phyloP scores from a whole-genome alignment of 1,284 basidiomycete species.

The Cutaneotrichosporon sp. region DNA sequence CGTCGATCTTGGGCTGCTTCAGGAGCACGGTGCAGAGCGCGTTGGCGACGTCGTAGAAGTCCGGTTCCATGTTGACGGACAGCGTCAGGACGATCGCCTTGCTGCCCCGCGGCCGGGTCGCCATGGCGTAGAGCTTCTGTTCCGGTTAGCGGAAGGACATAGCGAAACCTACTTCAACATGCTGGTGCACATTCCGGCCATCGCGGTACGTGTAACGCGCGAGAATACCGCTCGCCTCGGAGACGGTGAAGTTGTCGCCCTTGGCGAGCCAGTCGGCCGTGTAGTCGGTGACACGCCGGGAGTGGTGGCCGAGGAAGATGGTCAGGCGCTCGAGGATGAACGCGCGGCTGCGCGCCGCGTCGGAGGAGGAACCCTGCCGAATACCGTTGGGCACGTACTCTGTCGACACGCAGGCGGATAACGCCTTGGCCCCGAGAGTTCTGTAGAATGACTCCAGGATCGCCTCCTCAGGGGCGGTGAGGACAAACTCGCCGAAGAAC shows the following conservation, averaged over 20 bases:
- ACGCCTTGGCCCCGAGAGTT: constrained; percentile 61
- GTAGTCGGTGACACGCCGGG: constrained; percentile 67
- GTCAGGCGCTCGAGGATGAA: constrained; percentile 85
- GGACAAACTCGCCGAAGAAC: constrained; percentile 73
- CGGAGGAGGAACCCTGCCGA: constrained; percentile 27
- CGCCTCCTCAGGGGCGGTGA: constrained; percentile 77
- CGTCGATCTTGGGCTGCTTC: constrained; percentile 72
- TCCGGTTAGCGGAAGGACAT: constrained; percentile 2
- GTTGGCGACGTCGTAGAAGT: constrained; percentile 72
- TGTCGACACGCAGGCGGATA: constrained; percentile 73
- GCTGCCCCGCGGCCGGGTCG: constrained; percentile 57
- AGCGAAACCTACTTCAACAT: constrained; percentile 46
- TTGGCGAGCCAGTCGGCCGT: constrained; percentile 58
- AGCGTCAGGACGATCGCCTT: constrained; percentile 73
- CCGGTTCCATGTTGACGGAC: constrained; percentile 70
- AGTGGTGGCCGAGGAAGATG: constrained; percentile 87
- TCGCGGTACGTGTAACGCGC: constrained; percentile 44
- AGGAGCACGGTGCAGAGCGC: constrained; percentile 72
- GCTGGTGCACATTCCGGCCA: constrained; percentile 33
- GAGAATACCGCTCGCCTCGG: constrained; percentile 58
- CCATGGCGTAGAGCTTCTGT: constrained; percentile 68
- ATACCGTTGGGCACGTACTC: constrained; percentile 60
- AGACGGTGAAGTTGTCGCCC: constrained; percentile 64
- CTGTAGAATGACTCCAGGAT: constrained; percentile 52
- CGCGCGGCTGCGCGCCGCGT: constrained; percentile 31